Base-by-base conservation (phyloP, 2,329 filamentous ascomycete genomes). In the Alternaria alternata region DNA sequence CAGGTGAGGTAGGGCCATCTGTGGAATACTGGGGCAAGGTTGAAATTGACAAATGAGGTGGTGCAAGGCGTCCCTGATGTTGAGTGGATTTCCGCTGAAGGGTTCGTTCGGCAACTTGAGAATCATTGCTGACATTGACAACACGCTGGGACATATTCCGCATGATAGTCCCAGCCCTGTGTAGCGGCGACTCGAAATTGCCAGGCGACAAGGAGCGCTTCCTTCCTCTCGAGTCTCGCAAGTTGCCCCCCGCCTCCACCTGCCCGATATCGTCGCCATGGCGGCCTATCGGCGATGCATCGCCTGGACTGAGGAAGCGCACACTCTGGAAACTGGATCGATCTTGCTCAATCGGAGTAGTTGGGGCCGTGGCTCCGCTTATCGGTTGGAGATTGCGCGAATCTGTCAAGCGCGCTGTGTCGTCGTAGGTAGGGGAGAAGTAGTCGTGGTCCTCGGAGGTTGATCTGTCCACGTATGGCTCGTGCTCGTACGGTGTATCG, bases 101-200 rank as follows among this genome's bases (percentile, higher is more conserved):
- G 52, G 87, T 88, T 63, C 91, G 88, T 75, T 97, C 93, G 16
- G 94, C 84, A 20, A 92, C 82, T 69, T 97, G 92, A 5, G 90
- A 90, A 72, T 98, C 95, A 75, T 96, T 96, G 79, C 93, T 97
- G 70, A 99, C 87, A 74, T 98, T 98, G 73, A 99, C 95, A 57
- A 99, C 94, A 82, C 95, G 92, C 81, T 97, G 94, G 32, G 96
- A 98, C 88, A 99, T 96, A 67, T 88, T 88, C 65, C 83, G 78
- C 73, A 85, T 74, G 72, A 86, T 82, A 61, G 82, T 84, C 24
- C 82, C 80, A 39, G 83, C 84, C 57, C 84, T 76, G 46, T 79
- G 76, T 47, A 86, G 74, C 22, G 83, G 81, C 39, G 82, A 84
- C 38, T 80, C 80, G 16, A 78, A 74, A 18, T 76, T 74, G 38